Percentiles rank a stretch among this genome's conserved stretches.
Conservation (phyloP, 768 basidiomycete species). For the Leccinum aurantiacum region DNA sequence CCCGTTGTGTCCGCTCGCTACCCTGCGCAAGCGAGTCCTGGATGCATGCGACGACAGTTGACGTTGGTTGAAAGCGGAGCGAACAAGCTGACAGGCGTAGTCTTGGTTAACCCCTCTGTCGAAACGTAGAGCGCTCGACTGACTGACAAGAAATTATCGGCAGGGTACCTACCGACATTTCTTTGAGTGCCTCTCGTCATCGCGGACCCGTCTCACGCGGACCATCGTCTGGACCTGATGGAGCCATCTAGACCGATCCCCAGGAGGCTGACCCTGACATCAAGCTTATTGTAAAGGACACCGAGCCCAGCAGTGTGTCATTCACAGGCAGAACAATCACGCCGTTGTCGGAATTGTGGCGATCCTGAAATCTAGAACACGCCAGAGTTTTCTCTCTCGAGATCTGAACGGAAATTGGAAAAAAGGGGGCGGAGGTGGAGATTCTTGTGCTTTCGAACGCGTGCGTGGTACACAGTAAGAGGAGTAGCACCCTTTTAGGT, state of each 20-base stretch:
- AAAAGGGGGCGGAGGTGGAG: background rate
- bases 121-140: background rate
- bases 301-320: background rate
- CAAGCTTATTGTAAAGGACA: background rate
- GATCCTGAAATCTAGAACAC: background rate
- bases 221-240: background rate
- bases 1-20: background rate
- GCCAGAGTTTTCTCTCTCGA: background rate
- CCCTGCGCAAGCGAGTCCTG: too few species aligned
- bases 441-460: background rate
- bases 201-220: background rate
- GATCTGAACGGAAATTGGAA: background rate
- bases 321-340: background rate
- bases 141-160: background rate
- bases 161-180: background rate
- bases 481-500: background rate
- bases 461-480: background rate
- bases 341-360: background rate
- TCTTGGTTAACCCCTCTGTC: background rate
- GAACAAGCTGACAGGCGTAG: constrained; percentile 2
- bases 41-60: background rate
- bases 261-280: background rate
- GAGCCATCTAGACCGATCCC: background rate
- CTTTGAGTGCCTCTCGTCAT: background rate
- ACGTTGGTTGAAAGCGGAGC: background rate